Evolutionary conservation across 176 grass and related monocot genomes (phyloP).

Genomic region (Metroxylon sagu): DNA sequence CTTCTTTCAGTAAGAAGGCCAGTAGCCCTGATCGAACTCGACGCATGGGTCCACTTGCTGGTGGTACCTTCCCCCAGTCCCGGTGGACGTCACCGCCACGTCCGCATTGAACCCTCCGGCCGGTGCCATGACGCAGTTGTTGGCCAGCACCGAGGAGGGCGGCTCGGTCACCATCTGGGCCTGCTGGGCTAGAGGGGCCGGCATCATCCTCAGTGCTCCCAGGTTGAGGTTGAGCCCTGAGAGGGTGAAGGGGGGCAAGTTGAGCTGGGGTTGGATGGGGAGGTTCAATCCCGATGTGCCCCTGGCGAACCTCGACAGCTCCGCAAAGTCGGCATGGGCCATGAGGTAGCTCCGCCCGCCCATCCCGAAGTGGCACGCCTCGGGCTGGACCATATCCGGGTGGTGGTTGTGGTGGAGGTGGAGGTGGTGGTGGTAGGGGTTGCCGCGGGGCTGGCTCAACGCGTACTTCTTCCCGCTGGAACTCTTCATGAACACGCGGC

Average conservation of each 20-base stretch:
- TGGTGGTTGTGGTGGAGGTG: too few relatives aligned
- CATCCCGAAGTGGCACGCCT: too few relatives aligned
- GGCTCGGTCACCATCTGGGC: not conserved
- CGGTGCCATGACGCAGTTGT: too few relatives aligned
- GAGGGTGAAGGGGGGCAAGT: conserved; percentile 25
- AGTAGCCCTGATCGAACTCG: too few relatives aligned
- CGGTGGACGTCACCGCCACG: too few relatives aligned
- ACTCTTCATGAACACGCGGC: conserved; percentile 74
- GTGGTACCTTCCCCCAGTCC: too few relatives aligned
- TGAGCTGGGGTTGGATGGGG: conserved; percentile 58
- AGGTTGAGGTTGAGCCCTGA: conserved; percentile 57
- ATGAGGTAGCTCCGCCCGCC: conserved; percentile 7
- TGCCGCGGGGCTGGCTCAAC: conserved; percentile 35
- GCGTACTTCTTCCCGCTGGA: conserved; percentile 34
- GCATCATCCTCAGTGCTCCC: conserved; percentile 11
- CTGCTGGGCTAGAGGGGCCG: not conserved
- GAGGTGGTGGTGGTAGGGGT: conserved; percentile 34
- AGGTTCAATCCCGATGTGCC: conserved; percentile 44
- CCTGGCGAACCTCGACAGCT: conserved; percentile 50
- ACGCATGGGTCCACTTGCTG: too few relatives aligned
- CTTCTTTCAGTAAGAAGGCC: too few relatives aligned
- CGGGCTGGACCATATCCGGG: too few relatives aligned
- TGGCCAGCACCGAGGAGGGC: too few relatives aligned
- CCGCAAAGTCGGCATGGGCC: conserved; percentile 29
- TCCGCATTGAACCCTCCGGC: too few relatives aligned